Percentiles rank a stretch among this genome's conserved stretches.
These are phyloP conservation scores for Grifola frondosa DNA, from an alignment of 1,284 basidiomycete genomes.

Conservation along the genomic window DNA sequence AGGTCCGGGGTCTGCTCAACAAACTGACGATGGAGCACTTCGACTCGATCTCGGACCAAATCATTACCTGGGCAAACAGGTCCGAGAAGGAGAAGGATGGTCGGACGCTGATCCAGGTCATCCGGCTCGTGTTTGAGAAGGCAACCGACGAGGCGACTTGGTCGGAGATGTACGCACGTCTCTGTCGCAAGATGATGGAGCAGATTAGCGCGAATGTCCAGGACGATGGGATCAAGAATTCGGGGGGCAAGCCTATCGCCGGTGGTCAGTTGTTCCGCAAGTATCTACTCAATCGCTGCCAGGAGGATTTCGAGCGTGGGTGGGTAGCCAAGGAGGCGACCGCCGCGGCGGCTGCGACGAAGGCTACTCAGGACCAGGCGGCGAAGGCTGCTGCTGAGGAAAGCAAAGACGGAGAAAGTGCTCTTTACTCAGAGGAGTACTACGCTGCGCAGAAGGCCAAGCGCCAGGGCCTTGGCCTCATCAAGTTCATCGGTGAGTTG, in stretches of 20 bases:
- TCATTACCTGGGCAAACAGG: constrained; percentile 87
- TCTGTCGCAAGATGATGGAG: constrained; percentile 78
- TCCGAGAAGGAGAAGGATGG: constrained; percentile 91
- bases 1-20: constrained; percentile 92
- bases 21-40: constrained; percentile 97
- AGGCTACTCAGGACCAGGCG: constrained; percentile 54
- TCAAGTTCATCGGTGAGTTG: constrained; percentile 97
- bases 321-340: constrained; percentile 44
- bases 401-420: constrained; percentile 54
- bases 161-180: constrained; percentile 52
- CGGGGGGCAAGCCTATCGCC: constrained; percentile 81
- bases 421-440: constrained; percentile 93
- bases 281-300: constrained; percentile 66
- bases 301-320: constrained; percentile 37
- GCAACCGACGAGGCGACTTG: constrained; percentile 54
- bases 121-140: constrained; percentile 94
- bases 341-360: constrained; percentile 32
- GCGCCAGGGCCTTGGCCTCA: constrained; percentile 93
- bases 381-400: constrained; percentile 61
- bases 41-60: constrained; percentile 66
- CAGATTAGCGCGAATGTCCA: constrained; percentile 81
- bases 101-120: constrained; percentile 91
- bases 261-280: constrained; percentile 88
- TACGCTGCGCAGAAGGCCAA: constrained; percentile 97
- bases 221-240: constrained; percentile 79